phyloP scores from a whole-genome alignment of 2,329 filamentous ascomycete species.

The Didymella sp. region DNA sequence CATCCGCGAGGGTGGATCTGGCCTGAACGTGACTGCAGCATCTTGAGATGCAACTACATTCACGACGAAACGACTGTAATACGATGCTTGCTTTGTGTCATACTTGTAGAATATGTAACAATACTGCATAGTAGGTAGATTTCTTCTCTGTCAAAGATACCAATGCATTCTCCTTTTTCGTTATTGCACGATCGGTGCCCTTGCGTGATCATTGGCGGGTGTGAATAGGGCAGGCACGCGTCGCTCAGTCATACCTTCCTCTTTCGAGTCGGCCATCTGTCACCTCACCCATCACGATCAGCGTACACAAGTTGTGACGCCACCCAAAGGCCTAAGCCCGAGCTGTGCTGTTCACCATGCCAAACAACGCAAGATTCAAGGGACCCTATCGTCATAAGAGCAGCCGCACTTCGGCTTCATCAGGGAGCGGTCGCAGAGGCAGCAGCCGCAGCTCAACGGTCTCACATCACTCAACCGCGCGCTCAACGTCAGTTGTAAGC shows the following conservation, averaged over 20 bases:
- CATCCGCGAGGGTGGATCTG: conserved; percentile 62
- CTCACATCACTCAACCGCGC: conserved; percentile 20
- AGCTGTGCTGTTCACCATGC: conserved; percentile 21
- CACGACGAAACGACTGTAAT: conserved; percentile 36
- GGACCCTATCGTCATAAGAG: conserved; percentile 18
- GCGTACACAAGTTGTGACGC: background rate
- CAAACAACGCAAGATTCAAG: conserved; percentile 16
- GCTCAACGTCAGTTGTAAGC: conserved; percentile 18
- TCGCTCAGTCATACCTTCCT: conserved; percentile 27
- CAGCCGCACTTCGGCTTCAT: conserved; percentile 20
- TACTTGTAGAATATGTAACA: conserved; percentile 23
- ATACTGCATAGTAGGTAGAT: conserved; percentile 17
- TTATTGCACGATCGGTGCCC: background rate
- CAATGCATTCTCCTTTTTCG: conserved; percentile 6
- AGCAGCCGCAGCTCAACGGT: conserved; percentile 16
- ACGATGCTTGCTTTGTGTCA: conserved; percentile 3
- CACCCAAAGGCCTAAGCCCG: background rate
- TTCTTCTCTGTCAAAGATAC: conserved; percentile 13
- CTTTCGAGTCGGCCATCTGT: background rate
- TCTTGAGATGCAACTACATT: conserved; percentile 19
- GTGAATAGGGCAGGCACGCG: conserved; percentile 29
- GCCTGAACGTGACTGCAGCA: conserved; percentile 33
- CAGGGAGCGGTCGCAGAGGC: conserved; percentile 13
- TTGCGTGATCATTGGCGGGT: background rate
- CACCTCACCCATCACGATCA: background rate